A percentile compares a stretch with the other conserved stretches of the same genome.
Evolutionary conservation across 306 rosid genomes (phyloP).

Genomic region (Astragalus glycyphyllos): DNA sequence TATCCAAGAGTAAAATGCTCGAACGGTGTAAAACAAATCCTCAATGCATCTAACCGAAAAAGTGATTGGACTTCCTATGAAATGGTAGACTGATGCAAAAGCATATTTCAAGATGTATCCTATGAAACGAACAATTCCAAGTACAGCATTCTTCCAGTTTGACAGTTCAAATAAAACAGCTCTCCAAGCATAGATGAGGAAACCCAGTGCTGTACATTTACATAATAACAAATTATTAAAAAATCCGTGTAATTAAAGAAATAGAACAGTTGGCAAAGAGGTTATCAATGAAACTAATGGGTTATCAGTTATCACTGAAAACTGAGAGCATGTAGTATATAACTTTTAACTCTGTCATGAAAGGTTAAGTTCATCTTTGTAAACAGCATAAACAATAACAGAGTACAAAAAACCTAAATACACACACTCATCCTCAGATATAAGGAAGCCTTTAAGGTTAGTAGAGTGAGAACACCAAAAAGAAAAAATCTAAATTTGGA

Average conservation of each 20-base stretch:
- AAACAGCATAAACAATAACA: conserved; percentile 32
- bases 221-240: conserved; percentile 30
- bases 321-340: neutral
- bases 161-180: conserved; percentile 81
- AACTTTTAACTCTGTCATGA: conserved; percentile 8
- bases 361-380: neutral
- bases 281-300: neutral
- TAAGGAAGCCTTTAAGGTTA: neutral
- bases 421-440: neutral
- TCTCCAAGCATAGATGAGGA: conserved; percentile 92
- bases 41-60: conserved; percentile 64
- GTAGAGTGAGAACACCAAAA: neutral
- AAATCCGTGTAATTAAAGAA: conserved; percentile 10
- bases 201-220: conserved; percentile 65
- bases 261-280: conserved; percentile 12
- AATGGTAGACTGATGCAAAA: conserved; percentile 64
- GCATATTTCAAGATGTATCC: conserved; percentile 63
- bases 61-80: conserved; percentile 83
- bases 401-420: neutral
- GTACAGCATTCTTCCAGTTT: conserved; percentile 74
- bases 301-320: neutral
- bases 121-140: conserved; percentile 53
- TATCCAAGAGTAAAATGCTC: conserved; percentile 76
- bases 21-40: conserved; percentile 60
- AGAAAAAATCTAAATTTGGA: neutral